Evolutionary conservation across 2,329 filamentous ascomycete species (phyloP).

Genomic region (Taxawa tesnikishii): DNA sequence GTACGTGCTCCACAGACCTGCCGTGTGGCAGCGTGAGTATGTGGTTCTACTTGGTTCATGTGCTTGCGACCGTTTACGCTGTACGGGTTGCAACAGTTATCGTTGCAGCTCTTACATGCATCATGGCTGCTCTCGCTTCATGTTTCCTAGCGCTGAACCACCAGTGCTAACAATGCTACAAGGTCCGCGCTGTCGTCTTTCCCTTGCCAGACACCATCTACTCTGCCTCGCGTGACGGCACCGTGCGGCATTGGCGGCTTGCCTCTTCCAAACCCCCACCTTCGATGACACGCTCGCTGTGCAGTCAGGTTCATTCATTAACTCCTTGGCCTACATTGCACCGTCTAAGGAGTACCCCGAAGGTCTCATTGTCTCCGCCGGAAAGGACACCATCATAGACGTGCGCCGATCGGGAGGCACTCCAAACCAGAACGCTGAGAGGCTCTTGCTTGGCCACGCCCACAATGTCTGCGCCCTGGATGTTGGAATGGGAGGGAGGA

Average conservation of each 20-base stretch:
- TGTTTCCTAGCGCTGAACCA: not conserved
- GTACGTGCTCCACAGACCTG: constrained; percentile 40
- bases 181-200: constrained; percentile 83
- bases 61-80: too few relatives aligned
- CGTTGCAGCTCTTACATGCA: too few relatives aligned
- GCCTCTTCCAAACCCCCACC: constrained; percentile 50
- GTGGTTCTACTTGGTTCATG: too few relatives aligned
- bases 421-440: constrained; percentile 66
- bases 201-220: constrained; percentile 59
- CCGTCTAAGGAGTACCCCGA: constrained; percentile 57
- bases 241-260: constrained; percentile 75
- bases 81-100: too few relatives aligned
- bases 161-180: constrained; percentile 3
- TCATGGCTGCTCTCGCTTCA: too few relatives aligned
- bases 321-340: constrained; percentile 65
- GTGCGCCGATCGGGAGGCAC: constrained; percentile 60
- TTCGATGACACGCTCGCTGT: constrained; percentile 68
- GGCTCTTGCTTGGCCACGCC: constrained; percentile 72
- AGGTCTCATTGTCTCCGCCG: constrained; percentile 75
- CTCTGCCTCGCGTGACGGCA: constrained; percentile 84
- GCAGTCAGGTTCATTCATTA: constrained; percentile 77
- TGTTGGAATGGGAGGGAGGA: constrained; percentile 57
- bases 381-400: constrained; percentile 87
- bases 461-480: constrained; percentile 84
- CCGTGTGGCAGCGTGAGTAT: constrained; percentile 2